These are phyloP conservation scores for Chlamydomonas sp. DNA, from an alignment of 139 green algal species.

Conservation along the genomic window DNA sequence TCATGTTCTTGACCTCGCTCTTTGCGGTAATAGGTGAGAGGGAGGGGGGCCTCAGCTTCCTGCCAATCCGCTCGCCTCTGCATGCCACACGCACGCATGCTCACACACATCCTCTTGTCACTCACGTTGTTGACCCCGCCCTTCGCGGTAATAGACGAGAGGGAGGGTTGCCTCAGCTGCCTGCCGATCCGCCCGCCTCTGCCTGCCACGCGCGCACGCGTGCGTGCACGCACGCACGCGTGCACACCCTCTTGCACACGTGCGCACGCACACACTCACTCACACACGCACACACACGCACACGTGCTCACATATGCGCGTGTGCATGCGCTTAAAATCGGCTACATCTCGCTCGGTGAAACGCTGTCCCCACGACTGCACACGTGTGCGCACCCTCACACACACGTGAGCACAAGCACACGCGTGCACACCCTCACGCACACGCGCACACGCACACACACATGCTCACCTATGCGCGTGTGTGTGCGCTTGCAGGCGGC, in stretches of 20 bases:
- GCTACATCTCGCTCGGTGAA: neutral
- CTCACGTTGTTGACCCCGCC: conserved; percentile 96
- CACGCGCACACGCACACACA: neutral
- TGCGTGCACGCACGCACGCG: neutral
- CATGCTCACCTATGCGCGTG: neutral
- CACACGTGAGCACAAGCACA: neutral
- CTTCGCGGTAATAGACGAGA: conserved; percentile 61
- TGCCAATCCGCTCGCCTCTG: too few species aligned
- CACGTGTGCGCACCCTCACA: neutral
- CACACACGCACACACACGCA: neutral
- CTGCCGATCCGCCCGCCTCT: neutral
- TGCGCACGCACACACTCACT: neutral
- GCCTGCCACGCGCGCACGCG: neutral
- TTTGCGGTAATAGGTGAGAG: too few species aligned
- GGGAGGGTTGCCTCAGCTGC: conserved; percentile 13
- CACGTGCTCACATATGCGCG: neutral
- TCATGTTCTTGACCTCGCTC: too few species aligned
- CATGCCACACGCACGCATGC: too few species aligned
- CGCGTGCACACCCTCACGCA: neutral
- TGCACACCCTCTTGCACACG: neutral
- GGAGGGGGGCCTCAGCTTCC: too few species aligned
- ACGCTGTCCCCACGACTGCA: neutral
- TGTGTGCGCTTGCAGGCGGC: conserved; percentile 40
- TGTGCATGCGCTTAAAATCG: neutral
- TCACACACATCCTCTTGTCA: too few species aligned